A percentile compares a stretch with the other conserved stretches of the same genome.
phyloP scores from a whole-genome alignment of 2,329 filamentous ascomycete species.

The Fusarium sp. region DNA sequence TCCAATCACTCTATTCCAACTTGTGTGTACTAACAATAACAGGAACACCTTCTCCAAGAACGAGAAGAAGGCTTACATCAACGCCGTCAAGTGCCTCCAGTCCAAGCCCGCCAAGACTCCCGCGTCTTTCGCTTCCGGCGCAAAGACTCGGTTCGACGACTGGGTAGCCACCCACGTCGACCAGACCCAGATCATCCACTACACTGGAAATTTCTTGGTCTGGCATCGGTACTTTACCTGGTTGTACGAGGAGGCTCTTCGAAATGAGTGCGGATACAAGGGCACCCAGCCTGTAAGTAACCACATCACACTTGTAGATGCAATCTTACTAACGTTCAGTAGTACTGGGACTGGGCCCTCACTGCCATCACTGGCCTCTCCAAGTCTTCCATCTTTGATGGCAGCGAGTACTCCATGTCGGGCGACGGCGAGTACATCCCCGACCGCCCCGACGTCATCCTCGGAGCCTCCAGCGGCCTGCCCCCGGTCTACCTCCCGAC shows the following conservation, averaged over 20 bases:
- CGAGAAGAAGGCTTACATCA: slow-evolving; percentile 54
- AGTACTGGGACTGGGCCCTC: slow-evolving; percentile 62
- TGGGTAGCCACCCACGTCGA: slow-evolving; percentile 63
- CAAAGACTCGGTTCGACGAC: slow-evolving; percentile 61
- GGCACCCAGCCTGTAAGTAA: slow-evolving; percentile 53
- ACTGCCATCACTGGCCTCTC: slow-evolving; percentile 51
- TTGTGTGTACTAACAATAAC: background rate
- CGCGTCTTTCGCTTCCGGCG: slow-evolving; percentile 53
- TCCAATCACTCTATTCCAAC: background rate
- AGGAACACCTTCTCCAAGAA: slow-evolving; percentile 42
- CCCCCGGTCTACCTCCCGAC: slow-evolving; percentile 52
- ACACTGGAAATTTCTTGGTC: slow-evolving; percentile 48
- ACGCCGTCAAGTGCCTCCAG: slow-evolving; percentile 59
- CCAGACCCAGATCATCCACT: slow-evolving; percentile 58
- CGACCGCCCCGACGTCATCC: slow-evolving; percentile 34
- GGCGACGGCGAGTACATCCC: slow-evolving; percentile 56
- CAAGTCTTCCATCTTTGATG: slow-evolving; percentile 61
- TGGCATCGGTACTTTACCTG: slow-evolving; percentile 51
- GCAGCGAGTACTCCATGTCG: slow-evolving; percentile 57
- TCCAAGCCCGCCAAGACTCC: slow-evolving; percentile 51
- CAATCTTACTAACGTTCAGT: slow-evolving; percentile 1
- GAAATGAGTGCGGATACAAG: slow-evolving; percentile 51
- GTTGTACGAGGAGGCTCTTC: slow-evolving; percentile 48
- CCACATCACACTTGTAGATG: background rate
- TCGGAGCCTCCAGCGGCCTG: slow-evolving; percentile 44